Percentiles rank a stretch among this genome's conserved stretches.
phyloP scores from a whole-genome alignment of 768 basidiomycete species.

The Mycena rebaudengoi region DNA sequence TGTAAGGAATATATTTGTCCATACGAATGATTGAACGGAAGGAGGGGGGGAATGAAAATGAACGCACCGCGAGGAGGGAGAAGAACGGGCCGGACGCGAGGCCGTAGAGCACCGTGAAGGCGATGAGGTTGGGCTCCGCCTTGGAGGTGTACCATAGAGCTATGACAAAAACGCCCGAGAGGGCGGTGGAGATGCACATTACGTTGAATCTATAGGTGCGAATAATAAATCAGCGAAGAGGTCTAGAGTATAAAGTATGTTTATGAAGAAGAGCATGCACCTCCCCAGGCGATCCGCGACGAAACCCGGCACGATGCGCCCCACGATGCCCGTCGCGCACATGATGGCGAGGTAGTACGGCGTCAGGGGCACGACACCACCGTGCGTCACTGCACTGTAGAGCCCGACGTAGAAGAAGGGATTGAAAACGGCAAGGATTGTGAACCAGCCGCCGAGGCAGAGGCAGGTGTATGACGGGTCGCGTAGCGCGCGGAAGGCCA shows the following conservation, averaged over 20 bases:
- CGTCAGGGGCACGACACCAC: conserved; percentile 21
- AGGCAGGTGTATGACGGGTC: conserved; percentile 29
- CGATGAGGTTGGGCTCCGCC: conserved; percentile 30
- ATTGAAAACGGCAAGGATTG: conserved; percentile 31
- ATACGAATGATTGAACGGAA: too few species aligned
- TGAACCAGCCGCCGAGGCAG: conserved; percentile 33
- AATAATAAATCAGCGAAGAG: not conserved
- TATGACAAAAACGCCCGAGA: conserved; percentile 32
- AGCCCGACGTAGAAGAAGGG: conserved; percentile 39
- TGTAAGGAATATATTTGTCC: too few species aligned
- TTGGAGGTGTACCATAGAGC: conserved; percentile 34
- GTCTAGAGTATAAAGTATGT: too few species aligned
- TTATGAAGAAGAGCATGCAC: too few species aligned
- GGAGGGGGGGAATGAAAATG: not conserved
- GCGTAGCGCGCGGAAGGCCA: conserved; percentile 33
- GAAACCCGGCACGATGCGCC: conserved; percentile 33
- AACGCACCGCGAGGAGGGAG: conserved; percentile 28
- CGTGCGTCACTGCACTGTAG: conserved; percentile 26
- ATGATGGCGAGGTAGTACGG: conserved; percentile 37
- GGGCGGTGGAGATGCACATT: conserved; percentile 18
- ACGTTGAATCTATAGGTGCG: conserved; percentile 28
- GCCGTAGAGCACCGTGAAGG: conserved; percentile 34
- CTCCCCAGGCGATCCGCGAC: conserved; percentile 34
- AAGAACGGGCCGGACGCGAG: conserved; percentile 36
- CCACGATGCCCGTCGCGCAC: conserved; percentile 33